Evolutionary conservation across 164 flowering plant species (phyloP).

Genomic region (Tinospora cordifolia): DNA sequence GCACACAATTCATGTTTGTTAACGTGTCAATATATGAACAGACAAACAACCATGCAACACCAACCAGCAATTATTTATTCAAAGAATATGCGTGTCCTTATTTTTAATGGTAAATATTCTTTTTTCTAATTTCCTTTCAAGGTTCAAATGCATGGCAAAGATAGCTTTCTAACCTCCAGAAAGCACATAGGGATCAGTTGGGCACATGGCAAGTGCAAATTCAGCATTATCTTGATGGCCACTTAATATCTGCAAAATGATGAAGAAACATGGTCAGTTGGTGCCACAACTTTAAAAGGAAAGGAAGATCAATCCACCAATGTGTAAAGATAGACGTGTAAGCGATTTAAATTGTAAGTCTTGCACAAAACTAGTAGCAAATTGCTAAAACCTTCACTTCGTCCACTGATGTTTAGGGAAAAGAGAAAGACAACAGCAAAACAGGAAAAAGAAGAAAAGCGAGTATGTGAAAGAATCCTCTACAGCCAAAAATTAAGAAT

Average conservation of each 20-base stretch:
- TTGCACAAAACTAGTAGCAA: background rate
- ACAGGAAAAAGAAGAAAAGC: background rate
- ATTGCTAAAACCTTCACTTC: background rate
- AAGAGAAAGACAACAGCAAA: background rate
- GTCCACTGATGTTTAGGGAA: background rate
- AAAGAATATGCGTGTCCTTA: background rate
- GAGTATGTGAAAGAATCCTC: background rate
- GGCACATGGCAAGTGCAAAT: slow-evolving; percentile 97
- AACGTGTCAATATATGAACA: background rate
- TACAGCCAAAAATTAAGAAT: background rate
- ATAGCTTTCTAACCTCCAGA: slow-evolving; percentile 67
- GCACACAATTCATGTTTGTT: too few species aligned
- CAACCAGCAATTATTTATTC: background rate
- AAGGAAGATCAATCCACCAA: background rate
- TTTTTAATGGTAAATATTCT: background rate
- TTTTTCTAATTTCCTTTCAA: too few species aligned
- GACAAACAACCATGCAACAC: background rate
- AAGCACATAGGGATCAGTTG: slow-evolving; percentile 82
- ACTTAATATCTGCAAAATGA: slow-evolving; percentile 65
- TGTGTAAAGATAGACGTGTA: too few species aligned
- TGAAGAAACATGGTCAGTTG: background rate
- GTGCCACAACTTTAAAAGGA: background rate
- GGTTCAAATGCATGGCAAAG: background rate
- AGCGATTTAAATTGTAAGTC: too few species aligned
- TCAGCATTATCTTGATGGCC: slow-evolving; percentile 97